phyloP scores from a whole-genome alignment of 129 eudicot species.

The Calendula officinalis region DNA sequence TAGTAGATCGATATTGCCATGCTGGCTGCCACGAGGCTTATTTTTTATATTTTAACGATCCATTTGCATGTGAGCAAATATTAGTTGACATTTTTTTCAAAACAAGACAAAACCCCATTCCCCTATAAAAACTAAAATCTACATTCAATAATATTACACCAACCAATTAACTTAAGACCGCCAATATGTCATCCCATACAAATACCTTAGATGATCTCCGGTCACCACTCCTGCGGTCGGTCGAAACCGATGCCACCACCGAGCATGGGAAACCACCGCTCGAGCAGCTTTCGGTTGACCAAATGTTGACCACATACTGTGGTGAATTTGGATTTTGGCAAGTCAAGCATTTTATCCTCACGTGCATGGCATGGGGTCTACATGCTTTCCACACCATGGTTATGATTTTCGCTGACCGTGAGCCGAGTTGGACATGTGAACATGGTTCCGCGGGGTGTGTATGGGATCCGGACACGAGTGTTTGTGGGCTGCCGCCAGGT shows the following conservation, averaged over 20 bases:
- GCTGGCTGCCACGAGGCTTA: too few relatives aligned
- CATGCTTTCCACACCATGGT: slow-evolving; percentile 90
- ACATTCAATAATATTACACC: not conserved
- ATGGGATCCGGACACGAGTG: slow-evolving; percentile 28
- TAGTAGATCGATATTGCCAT: too few relatives aligned
- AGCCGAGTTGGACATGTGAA: slow-evolving; percentile 70
- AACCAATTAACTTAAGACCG: not conserved
- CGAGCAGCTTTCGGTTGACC: slow-evolving; percentile 56
- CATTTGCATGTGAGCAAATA: too few relatives aligned
- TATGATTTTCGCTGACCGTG: slow-evolving; percentile 82
- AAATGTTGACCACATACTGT: slow-evolving; percentile 63
- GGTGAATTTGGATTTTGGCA: slow-evolving; percentile 96
- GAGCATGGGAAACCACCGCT: slow-evolving; percentile 11
- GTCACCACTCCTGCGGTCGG: slow-evolving; percentile 40
- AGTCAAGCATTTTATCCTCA: slow-evolving; percentile 60
- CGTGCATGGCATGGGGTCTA: slow-evolving; percentile 76
- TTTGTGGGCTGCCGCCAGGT: slow-evolving; percentile 55
- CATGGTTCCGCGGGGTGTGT: slow-evolving; percentile 26
- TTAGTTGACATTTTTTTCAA: not conserved
- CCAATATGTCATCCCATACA: slow-evolving; percentile 14
- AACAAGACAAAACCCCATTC: not conserved
- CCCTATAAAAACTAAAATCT: not conserved
- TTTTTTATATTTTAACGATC: too few relatives aligned
- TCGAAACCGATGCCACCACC: not conserved
- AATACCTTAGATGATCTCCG: slow-evolving; percentile 33